A percentile compares a stretch with the other conserved stretches of the same genome.
phyloP scores from a whole-genome alignment of 495 filamentous ascomycete genomes.

The Astrocystis sublimbata region DNA sequence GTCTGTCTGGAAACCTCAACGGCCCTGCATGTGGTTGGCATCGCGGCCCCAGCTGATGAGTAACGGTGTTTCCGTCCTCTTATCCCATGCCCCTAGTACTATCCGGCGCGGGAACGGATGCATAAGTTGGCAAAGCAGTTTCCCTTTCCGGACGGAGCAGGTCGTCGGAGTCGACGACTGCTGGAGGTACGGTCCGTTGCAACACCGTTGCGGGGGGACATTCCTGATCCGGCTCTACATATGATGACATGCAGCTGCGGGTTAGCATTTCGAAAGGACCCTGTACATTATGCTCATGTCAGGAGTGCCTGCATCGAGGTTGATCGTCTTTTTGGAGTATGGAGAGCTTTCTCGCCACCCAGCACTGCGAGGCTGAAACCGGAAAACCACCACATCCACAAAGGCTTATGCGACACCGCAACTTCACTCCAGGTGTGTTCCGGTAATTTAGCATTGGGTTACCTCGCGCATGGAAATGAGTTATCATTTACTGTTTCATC shows the following conservation, averaged over 20 bases:
- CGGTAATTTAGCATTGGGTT: conserved; percentile 6
- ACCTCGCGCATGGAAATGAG: conserved; percentile 17
- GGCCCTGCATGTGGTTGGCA: neutral
- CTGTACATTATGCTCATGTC: conserved; percentile 18
- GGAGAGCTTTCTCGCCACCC: neutral
- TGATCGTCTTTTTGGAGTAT: conserved; percentile 15
- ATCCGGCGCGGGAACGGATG: conserved; percentile 9
- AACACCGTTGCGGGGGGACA: neutral
- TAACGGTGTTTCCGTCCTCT: conserved; percentile 4
- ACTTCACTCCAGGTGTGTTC: neutral
- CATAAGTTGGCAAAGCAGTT: neutral
- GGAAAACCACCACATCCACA: neutral
- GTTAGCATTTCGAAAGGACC: conserved; percentile 6
- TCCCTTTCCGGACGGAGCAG: conserved; percentile 3
- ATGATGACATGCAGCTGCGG: conserved; percentile 21
- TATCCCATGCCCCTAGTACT: conserved; percentile 3
- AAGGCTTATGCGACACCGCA: neutral
- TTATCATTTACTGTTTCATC: conserved; percentile 13
- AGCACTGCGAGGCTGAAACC: conserved; percentile 16
- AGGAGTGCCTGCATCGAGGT: conserved; percentile 18
- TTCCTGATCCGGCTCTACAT: conserved; percentile 13
- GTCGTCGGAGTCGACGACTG: neutral
- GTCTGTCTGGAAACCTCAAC: neutral
- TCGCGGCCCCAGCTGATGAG: neutral
- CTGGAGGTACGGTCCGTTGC: neutral